Conservation (phyloP, 2,329 filamentous ascomycete genomes). For the Fusarium verrucosum region DNA sequence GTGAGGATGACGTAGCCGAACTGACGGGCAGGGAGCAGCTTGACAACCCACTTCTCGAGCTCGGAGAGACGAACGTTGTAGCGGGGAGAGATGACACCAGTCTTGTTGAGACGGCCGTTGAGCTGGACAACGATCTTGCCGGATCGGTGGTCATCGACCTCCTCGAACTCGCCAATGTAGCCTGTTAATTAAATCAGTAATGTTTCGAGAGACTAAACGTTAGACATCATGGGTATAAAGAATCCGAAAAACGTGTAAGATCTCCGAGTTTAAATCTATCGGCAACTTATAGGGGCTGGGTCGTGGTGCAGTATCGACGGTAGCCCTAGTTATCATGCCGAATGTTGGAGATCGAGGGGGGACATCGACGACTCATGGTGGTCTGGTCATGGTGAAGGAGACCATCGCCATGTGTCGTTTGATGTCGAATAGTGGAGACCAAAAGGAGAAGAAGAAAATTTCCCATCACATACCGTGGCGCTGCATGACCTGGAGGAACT, state of each 20-base stretch:
- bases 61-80: constrained; percentile 99
- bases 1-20: constrained; percentile 99
- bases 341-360: constrained; percentile 54
- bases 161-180: constrained; percentile 99
- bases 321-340: constrained; percentile 99
- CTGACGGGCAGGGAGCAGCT: constrained; percentile 98
- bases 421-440: constrained; percentile 1
- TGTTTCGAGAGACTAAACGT: constrained; percentile 98
- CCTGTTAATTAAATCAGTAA: constrained; percentile 72
- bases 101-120: constrained; percentile 99
- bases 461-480: constrained; percentile 84
- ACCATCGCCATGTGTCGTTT: not conserved
- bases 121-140: constrained; percentile 99
- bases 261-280: constrained; percentile 88
- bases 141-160: constrained; percentile 98
- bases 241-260: constrained; percentile 95
- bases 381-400: constrained; percentile 4
- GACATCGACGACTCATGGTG: constrained; percentile 8
- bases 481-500: constrained; percentile 99
- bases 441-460: not conserved
- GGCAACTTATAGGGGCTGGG: constrained; percentile 99
- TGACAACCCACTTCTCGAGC: constrained; percentile 99
- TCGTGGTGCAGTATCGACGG: constrained; percentile 81
- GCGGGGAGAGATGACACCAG: constrained; percentile 97
- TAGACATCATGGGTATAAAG: constrained; percentile 73